Evolutionary conservation across 805 yeast species (phyloP), one percentile per base, ranked within the genome.

Genomic region (Debaryomyces maramus): DNA sequence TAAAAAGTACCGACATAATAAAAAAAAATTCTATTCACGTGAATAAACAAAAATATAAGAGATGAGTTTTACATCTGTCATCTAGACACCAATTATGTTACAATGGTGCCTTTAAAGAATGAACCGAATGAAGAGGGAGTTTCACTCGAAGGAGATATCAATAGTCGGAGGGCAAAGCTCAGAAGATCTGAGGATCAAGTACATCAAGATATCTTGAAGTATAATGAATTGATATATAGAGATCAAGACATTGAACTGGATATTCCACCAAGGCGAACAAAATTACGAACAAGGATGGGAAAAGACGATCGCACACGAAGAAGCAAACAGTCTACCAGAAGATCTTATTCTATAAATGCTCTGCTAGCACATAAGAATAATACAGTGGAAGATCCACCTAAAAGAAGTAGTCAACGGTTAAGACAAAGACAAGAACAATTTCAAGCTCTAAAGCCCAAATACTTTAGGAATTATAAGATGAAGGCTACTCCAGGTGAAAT

Each of bases 211-310:
- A 40, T 55, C 14, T 34, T 29, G 9, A 36, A 48, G 23, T 60
- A 55, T 46, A 34, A 48, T 5, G 52, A 50, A 33, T 37, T 59
- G 19, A 22, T 53, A 10, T 18, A 29, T 10, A 38, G 48, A 18
- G 45, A 52, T 16, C 31, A 36, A 4, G 50, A 51, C 16, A 38
- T 57, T 29, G 63, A 53, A 30, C 33, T 38, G 14, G 63, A 58
- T 39, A 60, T 60, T 19, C 65, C 65, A 2, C 65, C 65, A 2
- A 41, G 47, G 32, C 38, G 53, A 38, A 27, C 43, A 1, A 31
- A 27, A 5, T 22, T 34, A 41, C 17, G 32, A 35, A n/a, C 43
- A 45, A 23, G 36, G 38, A 22, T 22, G 24, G 6, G 40, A 39
- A 28, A 36, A 19, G 18, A n/a, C n/a, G n/a, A n/a, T n/a, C n/a